Evolutionary conservation across 495 filamentous ascomycete species (phyloP), one percentile per base, ranked within the genome.

Genomic region (Neurospora cerealis): DNA sequence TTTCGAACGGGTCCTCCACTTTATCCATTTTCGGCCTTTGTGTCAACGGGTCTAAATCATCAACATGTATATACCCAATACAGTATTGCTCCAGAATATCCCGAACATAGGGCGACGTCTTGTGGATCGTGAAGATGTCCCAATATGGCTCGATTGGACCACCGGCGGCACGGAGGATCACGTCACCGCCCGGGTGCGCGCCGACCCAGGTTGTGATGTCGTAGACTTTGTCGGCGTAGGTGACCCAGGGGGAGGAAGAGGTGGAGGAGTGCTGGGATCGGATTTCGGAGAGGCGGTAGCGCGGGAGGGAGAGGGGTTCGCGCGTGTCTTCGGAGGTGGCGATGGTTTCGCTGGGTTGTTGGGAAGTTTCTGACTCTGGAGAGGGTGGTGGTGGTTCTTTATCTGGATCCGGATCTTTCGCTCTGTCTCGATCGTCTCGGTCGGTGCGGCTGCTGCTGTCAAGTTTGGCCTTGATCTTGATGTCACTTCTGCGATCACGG

Each of bases 41-140:
- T 5, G 86, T 87, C 71, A 86, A 78, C 0, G 60, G 41, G n/a
- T 85, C 84, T 5, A 90, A 79, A 74, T 90, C 88, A 6, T 77
- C 80, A 0, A 77, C 77, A 71, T 89, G 83, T 11, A 90, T 82
- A 70, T 80, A 83, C 39, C 88, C 88, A 34, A 90, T 85, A 19
- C 84, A 79, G 73, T 86, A 90, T 70, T 85, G 82, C 19, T 88
- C 80, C 3, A 90, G 81, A 17, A 89, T 87, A 69, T 90, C 88
- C 21, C 84, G 84, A 7, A 89, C 88, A 34, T 89, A 83, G 10
- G 85, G 80, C 37, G 84, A 78, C 0, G 11, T 34, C 77, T 89
- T 87, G 77, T 90, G 88, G 69, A 90, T 89, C 54, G 83, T 83
- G 70, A 90, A 90, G 66, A 90, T 89, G 42, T 90, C 81, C 88